phyloP scores from a whole-genome alignment of 2,329 filamentous ascomycete species.

The Endothia cerciana region DNA sequence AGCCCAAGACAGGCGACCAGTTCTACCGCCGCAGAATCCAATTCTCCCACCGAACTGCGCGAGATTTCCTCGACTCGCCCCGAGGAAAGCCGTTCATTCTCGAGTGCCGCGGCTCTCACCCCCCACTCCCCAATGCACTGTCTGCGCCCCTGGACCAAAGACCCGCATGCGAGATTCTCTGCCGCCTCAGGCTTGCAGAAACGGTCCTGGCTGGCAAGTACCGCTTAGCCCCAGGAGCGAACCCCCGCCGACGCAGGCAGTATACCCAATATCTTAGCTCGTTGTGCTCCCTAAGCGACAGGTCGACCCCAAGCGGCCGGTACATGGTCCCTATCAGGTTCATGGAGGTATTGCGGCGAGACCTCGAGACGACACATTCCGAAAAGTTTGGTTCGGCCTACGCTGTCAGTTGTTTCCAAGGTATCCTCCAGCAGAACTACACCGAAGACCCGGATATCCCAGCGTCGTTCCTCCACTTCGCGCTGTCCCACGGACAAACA shows the following conservation, averaged over 20 bases:
- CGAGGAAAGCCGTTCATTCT: background rate
- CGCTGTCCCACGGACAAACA: background rate
- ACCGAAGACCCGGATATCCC: background rate
- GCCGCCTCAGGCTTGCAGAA: slow-evolving; percentile 8
- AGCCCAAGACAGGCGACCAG: slow-evolving; percentile 4
- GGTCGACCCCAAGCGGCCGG: background rate
- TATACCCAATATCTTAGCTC: background rate
- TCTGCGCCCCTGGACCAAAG: background rate
- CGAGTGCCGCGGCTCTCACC: background rate
- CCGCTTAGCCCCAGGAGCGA: background rate
- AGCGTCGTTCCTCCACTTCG: slow-evolving; percentile 2
- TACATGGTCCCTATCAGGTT: background rate
- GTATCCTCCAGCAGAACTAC: background rate
- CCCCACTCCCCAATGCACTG: too few species aligned
- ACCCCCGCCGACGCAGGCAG: background rate
- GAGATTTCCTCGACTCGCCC: background rate
- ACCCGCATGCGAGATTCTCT: background rate
- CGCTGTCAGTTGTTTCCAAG: background rate
- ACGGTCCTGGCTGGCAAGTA: slow-evolving; percentile 6
- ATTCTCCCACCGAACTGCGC: background rate
- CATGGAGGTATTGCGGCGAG: background rate
- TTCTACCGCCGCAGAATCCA: slow-evolving; percentile 9
- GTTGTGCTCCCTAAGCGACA: background rate
- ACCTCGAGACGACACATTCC: background rate
- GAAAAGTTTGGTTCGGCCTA: background rate